These are phyloP conservation scores for Rhizopus sp. DNA, from an alignment of 371 early-diverging fungal species.

Conservation along the genomic window DNA sequence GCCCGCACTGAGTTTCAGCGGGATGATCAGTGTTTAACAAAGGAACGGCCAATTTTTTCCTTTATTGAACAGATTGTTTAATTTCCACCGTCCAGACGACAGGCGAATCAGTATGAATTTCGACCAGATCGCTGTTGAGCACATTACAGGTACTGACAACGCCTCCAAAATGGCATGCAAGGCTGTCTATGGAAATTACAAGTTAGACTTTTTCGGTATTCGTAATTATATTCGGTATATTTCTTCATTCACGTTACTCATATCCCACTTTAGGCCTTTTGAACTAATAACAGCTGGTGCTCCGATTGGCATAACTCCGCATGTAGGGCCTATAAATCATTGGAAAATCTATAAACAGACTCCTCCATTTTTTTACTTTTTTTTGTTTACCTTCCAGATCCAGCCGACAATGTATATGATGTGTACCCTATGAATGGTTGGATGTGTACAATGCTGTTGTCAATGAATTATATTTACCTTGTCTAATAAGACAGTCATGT, in stretches of 20 bases:
- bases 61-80: constrained; percentile 15
- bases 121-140: constrained; percentile 57
- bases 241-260: constrained; percentile 53
- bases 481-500: constrained; percentile 69
- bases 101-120: constrained; percentile 65
- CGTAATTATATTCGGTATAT: too few species aligned
- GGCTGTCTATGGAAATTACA: constrained; percentile 3
- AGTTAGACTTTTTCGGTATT: not conserved
- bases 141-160: constrained; percentile 82
- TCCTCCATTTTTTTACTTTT: not conserved
- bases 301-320: constrained; percentile 88
- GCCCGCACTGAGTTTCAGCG: not conserved
- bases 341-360: not conserved
- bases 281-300: constrained; percentile 64
- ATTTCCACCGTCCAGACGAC: constrained; percentile 82
- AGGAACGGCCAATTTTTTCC: not conserved
- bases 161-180: constrained; percentile 60
- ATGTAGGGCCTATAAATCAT: constrained; percentile 65
- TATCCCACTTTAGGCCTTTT: constrained; percentile 83
- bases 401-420: constrained; percentile 64
- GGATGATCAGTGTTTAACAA: too few species aligned
- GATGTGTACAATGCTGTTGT: not conserved
- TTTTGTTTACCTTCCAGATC: constrained; percentile 61
- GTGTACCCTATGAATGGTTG: constrained; percentile 51
- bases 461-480: constrained; percentile 48